Evolutionary conservation across 345 rosid genomes (phyloP).

Genomic region (Melaleuca quinquenervia): DNA sequence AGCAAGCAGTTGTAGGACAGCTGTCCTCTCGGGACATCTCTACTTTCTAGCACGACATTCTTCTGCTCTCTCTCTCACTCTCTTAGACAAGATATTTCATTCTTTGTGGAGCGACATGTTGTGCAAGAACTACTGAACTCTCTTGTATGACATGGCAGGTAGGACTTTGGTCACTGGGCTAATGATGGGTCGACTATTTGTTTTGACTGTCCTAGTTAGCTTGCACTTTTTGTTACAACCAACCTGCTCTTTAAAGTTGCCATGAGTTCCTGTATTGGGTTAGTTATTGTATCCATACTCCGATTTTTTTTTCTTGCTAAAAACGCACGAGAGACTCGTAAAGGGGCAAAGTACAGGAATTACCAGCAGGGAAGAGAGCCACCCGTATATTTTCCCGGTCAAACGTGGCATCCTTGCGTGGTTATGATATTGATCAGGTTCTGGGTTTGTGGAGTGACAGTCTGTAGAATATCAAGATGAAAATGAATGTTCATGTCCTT

Average conservation of each 20-base stretch:
- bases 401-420: not conserved
- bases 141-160: not conserved
- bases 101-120: not conserved
- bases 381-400: not conserved
- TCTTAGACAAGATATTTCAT: not conserved
- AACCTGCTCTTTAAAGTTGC: not conserved
- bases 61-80: not conserved
- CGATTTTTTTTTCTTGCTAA: not conserved
- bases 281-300: not conserved
- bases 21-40: not conserved
- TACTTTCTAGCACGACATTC: not conserved
- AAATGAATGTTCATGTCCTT: not conserved
- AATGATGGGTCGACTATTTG: not conserved
- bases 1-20: not conserved
- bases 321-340: not conserved
- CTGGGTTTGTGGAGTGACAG: not conserved
- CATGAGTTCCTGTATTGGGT: not conserved
- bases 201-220: not conserved
- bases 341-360: not conserved
- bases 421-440: not conserved
- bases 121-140: not conserved
- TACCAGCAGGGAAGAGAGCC: not conserved
- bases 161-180: not conserved
- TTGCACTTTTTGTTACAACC: not conserved
- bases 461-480: not conserved